Percentiles rank a stretch among this genome's conserved stretches.
These are phyloP conservation scores for Arabis alpina DNA, from an alignment of 345 rosid species.

Conservation along the genomic window DNA sequence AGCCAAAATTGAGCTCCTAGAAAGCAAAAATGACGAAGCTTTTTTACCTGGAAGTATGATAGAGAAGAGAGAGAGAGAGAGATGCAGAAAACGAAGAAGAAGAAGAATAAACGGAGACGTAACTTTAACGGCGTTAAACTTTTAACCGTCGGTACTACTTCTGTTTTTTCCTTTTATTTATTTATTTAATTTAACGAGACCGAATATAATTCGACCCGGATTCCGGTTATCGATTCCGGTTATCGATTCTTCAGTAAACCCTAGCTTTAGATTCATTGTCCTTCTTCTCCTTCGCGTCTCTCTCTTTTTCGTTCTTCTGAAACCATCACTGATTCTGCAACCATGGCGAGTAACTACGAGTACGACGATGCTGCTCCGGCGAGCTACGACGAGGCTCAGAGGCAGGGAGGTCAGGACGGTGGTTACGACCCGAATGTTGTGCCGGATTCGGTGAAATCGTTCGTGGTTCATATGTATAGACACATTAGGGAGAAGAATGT, in stretches of 20 bases:
- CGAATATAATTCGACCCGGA: background rate
- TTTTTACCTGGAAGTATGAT: conserved; percentile 11
- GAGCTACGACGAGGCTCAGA: conserved; percentile 47
- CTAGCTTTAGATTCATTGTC: background rate
- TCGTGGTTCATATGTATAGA: conserved; percentile 93
- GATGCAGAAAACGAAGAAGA: background rate
- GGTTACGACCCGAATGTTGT: conserved; percentile 90
- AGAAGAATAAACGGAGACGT: conserved; percentile 16
- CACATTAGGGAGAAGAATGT: conserved; percentile 97
- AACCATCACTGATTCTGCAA: background rate
- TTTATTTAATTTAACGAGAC: background rate
- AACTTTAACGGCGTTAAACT: background rate
- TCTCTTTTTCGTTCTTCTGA: background rate
- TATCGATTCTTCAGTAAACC: conserved; percentile 4
- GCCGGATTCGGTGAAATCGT: conserved; percentile 91
- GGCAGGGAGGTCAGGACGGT: conserved; percentile 43
- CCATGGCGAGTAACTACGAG: conserved; percentile 67
- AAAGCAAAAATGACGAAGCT: background rate
- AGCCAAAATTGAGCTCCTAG: background rate
- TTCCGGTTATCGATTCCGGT: background rate
- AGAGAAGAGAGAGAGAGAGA: background rate
- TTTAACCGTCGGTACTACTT: too few relatives aligned
- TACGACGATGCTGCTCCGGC: conserved; percentile 54
- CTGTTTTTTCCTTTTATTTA: background rate
- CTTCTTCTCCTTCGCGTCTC: background rate